Evolutionary conservation across 495 filamentous ascomycete genomes (phyloP), one percentile per base, ranked within the genome.

Genomic region (Penicillium manginii): DNA sequence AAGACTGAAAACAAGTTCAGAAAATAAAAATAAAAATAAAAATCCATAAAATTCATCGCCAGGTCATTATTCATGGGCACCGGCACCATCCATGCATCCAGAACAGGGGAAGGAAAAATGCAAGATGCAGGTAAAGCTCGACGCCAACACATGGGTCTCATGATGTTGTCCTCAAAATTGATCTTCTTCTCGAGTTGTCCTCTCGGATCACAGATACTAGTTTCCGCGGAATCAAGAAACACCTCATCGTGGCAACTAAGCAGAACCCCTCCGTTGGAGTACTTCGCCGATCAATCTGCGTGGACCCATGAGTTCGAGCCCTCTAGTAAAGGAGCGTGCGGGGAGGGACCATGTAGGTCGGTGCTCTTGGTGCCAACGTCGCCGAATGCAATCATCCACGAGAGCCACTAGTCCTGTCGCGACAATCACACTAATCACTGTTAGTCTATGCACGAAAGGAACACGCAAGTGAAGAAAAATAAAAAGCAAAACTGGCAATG

Each of bases 321-420:
- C 66, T 72, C 83, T 78, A 40, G 85, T 83, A 61, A 85, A 75
- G 33, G 82, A 77, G 62, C 81, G 82, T 58, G 84, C 73, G n/a
- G 83, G 79, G 11, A 82, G 64, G 15, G 78, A 75, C 66, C 84
- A 69, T 52, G 82, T 85, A 42, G 82, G 81, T 47, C 75, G 73
- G 67, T 86, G 84, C 69, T 86, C 85, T 21, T 82, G 74, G 66
- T 91, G 86, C 83, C 89, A 94, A 53, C 85, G 86, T 48, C 86
- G 83, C 70, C 89, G 88, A 75, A 97, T 93, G 75, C 88, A 90
- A 74, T 98, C 93, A 66, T 98, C 94, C 57, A 96, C 88, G 45
- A 98, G 86, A 7, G 90, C 86, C 47, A 96, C 90, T 65, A 98
- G 80, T 39, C 93, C 94, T 49, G 93, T 93, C 21, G 93, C 87